These are phyloP conservation scores for Solanum pinnatisectum DNA, from an alignment of 257 asterid species.

Conservation along the genomic window DNA sequence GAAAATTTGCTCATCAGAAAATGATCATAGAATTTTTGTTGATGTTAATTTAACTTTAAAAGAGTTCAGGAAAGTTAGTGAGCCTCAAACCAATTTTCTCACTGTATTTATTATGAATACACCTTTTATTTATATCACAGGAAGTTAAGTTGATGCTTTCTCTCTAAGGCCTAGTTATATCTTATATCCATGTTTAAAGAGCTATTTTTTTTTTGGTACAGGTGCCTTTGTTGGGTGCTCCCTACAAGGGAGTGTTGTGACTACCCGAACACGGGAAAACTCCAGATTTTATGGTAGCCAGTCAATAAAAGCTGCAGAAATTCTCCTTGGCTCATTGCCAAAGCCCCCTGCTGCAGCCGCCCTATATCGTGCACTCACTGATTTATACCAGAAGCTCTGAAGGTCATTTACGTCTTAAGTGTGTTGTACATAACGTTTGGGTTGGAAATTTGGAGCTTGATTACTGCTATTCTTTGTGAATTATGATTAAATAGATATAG, in stretches of 20 bases:
- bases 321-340: slow-evolving; percentile 75
- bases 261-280: slow-evolving; percentile 72
- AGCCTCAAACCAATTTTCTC: background rate
- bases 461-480: background rate
- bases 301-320: slow-evolving; percentile 49
- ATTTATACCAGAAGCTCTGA: slow-evolving; percentile 48
- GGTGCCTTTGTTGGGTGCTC: slow-evolving; percentile 99
- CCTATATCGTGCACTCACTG: slow-evolving; percentile 68
- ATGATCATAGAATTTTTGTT: background rate
- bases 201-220: slow-evolving; percentile 8
- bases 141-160: background rate
- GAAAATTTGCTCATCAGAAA: background rate
- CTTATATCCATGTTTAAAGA: background rate
- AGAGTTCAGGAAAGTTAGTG: background rate
- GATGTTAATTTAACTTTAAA: background rate
- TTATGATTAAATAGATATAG: background rate
- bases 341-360: slow-evolving; percentile 91
- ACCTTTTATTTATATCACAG: background rate
- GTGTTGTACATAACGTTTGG: background rate
- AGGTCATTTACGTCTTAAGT: background rate
- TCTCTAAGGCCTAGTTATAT: background rate
- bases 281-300: slow-evolving; percentile 83
- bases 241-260: slow-evolving; percentile 73
- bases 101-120: background rate
- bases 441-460: background rate